Percentiles rank a stretch among this genome's conserved stretches.
These are phyloP conservation scores for Pseudogymnoascus verrucosus DNA, from an alignment of 2,329 filamentous ascomycete genomes.

Conservation along the genomic window DNA sequence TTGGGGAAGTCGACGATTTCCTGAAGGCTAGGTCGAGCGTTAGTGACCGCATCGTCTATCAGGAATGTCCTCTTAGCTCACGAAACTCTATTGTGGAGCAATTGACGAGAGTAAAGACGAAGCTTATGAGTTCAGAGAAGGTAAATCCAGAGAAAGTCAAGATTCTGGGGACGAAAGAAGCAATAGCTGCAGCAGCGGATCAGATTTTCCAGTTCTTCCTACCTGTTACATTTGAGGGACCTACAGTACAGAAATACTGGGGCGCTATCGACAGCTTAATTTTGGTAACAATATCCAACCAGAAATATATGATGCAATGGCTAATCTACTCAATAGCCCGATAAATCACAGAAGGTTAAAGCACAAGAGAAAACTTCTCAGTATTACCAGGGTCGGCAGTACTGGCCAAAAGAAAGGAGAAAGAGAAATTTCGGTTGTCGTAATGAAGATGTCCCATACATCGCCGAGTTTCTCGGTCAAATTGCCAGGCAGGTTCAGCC, in stretches of 20 bases:
- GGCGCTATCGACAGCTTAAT: slow-evolving; percentile 29
- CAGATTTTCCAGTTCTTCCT: slow-evolving; percentile 37
- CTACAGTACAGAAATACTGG: slow-evolving; percentile 37
- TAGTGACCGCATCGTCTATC: slow-evolving; percentile 16
- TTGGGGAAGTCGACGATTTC: slow-evolving; percentile 18
- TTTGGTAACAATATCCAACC: not conserved
- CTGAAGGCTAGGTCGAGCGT: slow-evolving; percentile 14
- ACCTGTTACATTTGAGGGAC: slow-evolving; percentile 29
- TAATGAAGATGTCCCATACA: slow-evolving; percentile 4
- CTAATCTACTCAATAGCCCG: not conserved
- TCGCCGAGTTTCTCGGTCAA: slow-evolving; percentile 7
- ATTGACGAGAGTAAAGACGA: slow-evolving; percentile 7
- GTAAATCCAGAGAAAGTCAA: slow-evolving; percentile 14
- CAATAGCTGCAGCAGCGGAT: slow-evolving; percentile 36
- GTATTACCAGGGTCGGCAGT: not conserved
- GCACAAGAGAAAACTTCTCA: not conserved
- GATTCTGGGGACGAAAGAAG: slow-evolving; percentile 26
- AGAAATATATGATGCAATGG: not conserved
- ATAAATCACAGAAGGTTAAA: not conserved
- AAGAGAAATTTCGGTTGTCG: slow-evolving; percentile 6
- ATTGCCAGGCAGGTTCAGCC: slow-evolving; percentile 3
- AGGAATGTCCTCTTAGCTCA: slow-evolving; percentile 9
- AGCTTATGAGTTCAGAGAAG: slow-evolving; percentile 8
- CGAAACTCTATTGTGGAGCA: slow-evolving; percentile 11
- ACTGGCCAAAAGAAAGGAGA: not conserved